phyloP scores from a whole-genome alignment of 2,329 filamentous ascomycete species.

The Ilyonectria sp. region DNA sequence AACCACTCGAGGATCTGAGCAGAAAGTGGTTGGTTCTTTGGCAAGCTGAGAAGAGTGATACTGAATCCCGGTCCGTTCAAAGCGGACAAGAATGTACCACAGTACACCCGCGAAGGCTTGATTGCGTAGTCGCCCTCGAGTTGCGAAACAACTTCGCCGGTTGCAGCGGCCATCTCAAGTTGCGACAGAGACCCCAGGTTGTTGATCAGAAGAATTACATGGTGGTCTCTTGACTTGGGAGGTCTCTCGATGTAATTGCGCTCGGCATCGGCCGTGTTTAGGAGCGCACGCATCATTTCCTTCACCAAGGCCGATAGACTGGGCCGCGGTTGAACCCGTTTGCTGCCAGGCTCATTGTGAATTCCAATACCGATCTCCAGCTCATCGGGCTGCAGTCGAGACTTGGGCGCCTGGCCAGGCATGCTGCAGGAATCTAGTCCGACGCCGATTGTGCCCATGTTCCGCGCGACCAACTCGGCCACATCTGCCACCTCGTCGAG shows the following conservation, averaged over 20 bases:
- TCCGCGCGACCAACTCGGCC: conserved; percentile 5
- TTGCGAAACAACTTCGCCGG: conserved; percentile 14
- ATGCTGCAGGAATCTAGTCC: conserved; percentile 17
- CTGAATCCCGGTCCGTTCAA: conserved; percentile 20
- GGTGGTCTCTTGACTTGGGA: conserved; percentile 4
- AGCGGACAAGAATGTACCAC: conserved; percentile 19
- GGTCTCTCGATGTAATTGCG: conserved; percentile 16
- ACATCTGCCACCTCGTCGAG: conserved; percentile 6
- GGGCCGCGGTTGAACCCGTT: conserved; percentile 12
- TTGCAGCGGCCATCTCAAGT: conserved; percentile 11
- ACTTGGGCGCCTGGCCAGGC: conserved; percentile 9
- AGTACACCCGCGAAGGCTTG: conserved; percentile 13
- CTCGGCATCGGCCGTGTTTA: conserved; percentile 6
- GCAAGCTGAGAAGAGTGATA: conserved; percentile 13
- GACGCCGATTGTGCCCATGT: conserved; percentile 25
- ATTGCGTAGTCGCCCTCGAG: conserved; percentile 5
- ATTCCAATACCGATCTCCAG: conserved; percentile 25
- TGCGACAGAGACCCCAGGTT: conserved; percentile 12
- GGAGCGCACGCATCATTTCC: conserved; percentile 14
- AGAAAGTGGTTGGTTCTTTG: conserved; percentile 7
- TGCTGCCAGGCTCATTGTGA: conserved; percentile 23
- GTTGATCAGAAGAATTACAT: conserved; percentile 20
- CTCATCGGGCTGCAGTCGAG: conserved; percentile 12
- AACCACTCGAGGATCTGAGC: conserved; percentile 13
- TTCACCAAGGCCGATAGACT: conserved; percentile 4